phyloP scores from a whole-genome alignment of 1,284 basidiomycete species.

The Boletus putidus region DNA sequence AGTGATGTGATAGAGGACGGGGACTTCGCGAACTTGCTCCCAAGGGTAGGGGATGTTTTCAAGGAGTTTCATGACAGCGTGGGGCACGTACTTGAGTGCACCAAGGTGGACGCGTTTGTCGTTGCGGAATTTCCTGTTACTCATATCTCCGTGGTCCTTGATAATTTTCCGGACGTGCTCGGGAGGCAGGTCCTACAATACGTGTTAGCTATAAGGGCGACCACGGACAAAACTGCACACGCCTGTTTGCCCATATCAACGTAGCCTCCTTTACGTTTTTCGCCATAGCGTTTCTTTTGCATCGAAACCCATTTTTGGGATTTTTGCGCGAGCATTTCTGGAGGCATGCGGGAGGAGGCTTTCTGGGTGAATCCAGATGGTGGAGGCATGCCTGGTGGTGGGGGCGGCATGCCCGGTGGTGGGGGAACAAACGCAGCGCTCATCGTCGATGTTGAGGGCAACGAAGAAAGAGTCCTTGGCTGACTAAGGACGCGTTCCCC shows the following conservation, averaged over 20 bases:
- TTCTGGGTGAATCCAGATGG: slow-evolving; percentile 49
- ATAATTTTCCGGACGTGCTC: slow-evolving; percentile 98
- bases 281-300: slow-evolving; percentile 88
- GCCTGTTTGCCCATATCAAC: slow-evolving; percentile 95
- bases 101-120: slow-evolving; percentile 99
- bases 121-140: slow-evolving; percentile 93
- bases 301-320: slow-evolving; percentile 93
- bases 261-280: slow-evolving; percentile 85
- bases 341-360: slow-evolving; percentile 63
- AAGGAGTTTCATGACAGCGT: slow-evolving; percentile 98
- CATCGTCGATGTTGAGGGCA: slow-evolving; percentile 39
- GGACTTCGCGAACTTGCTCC: slow-evolving; percentile 99
- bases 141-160: slow-evolving; percentile 98
- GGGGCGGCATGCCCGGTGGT: slow-evolving; percentile 63
- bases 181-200: slow-evolving; percentile 72
- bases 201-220: slow-evolving; percentile 3
- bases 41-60: slow-evolving; percentile 99
- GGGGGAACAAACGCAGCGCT: slow-evolving; percentile 36
- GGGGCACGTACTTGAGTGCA: slow-evolving; percentile 98
- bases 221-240: slow-evolving; percentile 30
- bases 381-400: slow-evolving; percentile 60
- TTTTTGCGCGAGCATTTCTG: slow-evolving; percentile 80
- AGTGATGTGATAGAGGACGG: slow-evolving; percentile 97
- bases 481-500: slow-evolving; percentile 28
- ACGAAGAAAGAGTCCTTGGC: slow-evolving; percentile 28